A percentile compares a stretch with the other conserved stretches of the same genome.
Evolutionary conservation across 139 green algal genomes (phyloP).

Genomic region (Mesostigma viride): DNA sequence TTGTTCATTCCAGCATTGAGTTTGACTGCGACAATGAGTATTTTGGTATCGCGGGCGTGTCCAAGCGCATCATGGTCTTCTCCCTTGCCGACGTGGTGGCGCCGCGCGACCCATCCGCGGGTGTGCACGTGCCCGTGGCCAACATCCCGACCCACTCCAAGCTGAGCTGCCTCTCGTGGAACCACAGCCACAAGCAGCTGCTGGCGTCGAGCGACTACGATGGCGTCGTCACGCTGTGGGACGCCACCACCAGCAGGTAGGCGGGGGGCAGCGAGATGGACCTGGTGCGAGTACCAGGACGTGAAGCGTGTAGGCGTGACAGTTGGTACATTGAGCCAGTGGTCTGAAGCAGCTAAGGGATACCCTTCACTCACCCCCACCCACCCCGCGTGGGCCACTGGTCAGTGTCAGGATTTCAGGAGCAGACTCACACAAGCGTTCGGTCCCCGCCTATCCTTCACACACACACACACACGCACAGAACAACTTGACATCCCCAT

Average conservation of each 20-base stretch:
- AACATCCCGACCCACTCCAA: conserved; percentile 61
- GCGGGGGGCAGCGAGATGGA: too few species aligned
- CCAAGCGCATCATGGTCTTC: conserved; percentile 46
- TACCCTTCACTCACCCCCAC: too few species aligned
- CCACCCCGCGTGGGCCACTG: too few species aligned
- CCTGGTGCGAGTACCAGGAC: too few species aligned
- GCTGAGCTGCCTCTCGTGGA: conserved; percentile 70
- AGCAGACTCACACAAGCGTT: too few species aligned
- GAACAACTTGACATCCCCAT: too few species aligned
- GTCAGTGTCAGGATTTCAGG: too few species aligned
- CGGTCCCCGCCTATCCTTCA: too few species aligned
- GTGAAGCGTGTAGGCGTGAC: too few species aligned
- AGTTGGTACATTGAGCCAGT: too few species aligned
- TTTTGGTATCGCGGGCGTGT: conserved; percentile 77
- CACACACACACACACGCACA: too few species aligned
- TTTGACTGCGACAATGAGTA: conserved; percentile 62
- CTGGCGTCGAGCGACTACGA: conserved; percentile 74
- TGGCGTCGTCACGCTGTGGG: conserved; percentile 58
- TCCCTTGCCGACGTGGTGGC: conserved; percentile 14
- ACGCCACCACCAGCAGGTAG: conserved; percentile 34
- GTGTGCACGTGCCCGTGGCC: conserved; percentile 29
- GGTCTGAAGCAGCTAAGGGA: too few species aligned
- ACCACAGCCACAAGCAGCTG: conserved; percentile 48
- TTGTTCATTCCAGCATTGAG: conserved; percentile 45
- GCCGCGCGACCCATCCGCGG: conserved; percentile 2